Conservation (phyloP, 2,329 filamentous ascomycete species). For the Diplocarpon mali region DNA sequence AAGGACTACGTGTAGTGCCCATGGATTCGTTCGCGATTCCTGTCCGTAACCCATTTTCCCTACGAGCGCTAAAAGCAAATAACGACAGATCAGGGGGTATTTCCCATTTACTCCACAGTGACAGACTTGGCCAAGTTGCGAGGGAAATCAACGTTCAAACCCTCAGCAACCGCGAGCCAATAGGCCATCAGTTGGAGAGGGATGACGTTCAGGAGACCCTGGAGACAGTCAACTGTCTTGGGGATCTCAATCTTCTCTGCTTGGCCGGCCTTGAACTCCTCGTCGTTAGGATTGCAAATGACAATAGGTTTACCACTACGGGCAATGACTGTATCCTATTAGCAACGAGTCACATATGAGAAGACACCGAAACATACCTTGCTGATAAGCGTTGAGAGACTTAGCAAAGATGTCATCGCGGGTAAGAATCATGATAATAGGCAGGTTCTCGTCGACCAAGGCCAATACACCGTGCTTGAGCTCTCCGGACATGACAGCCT, state of each 20-base stretch:
- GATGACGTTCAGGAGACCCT: slow-evolving; percentile 95
- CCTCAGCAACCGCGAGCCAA: slow-evolving; percentile 94
- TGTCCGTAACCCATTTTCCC: slow-evolving; percentile 4
- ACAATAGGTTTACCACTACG: slow-evolving; percentile 94
- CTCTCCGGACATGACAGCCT: slow-evolving; percentile 99
- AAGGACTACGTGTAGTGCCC: no score
- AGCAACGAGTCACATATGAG: slow-evolving; percentile 15
- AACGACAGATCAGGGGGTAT: slow-evolving; percentile 4
- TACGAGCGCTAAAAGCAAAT: slow-evolving; percentile 12
- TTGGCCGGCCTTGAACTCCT: slow-evolving; percentile 78
- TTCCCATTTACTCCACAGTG: slow-evolving; percentile 70
- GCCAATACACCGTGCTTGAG: slow-evolving; percentile 98
- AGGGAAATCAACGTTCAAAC: slow-evolving; percentile 95
- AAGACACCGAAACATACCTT: slow-evolving; percentile 48
- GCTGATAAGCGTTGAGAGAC: slow-evolving; percentile 98
- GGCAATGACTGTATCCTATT: slow-evolving; percentile 62
- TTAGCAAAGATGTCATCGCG: slow-evolving; percentile 94
- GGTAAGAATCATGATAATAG: slow-evolving; percentile 99
- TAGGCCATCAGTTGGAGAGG: slow-evolving; percentile 97
- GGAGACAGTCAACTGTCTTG: slow-evolving; percentile 86
- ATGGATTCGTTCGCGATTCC: no score
- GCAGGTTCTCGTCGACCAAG: slow-evolving; percentile 93
- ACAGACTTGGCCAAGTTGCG: slow-evolving; percentile 98
- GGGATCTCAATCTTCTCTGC: slow-evolving; percentile 97
- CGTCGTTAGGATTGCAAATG: slow-evolving; percentile 86